Base-by-base conservation (phyloP, 768 basidiomycete species). In the Leccinum variicolor region DNA sequence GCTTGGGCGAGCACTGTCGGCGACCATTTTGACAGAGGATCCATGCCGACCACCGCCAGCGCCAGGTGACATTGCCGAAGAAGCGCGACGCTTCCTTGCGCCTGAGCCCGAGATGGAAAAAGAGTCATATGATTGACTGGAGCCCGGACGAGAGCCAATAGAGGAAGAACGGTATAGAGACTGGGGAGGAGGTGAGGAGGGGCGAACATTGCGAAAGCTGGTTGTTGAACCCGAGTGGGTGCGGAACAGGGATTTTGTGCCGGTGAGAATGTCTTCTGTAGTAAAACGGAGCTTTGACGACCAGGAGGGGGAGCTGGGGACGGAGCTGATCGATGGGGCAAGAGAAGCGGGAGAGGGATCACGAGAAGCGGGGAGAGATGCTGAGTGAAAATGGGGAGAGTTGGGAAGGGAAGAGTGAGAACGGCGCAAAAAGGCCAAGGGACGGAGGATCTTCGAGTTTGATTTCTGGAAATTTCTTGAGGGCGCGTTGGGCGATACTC, bases 41-140 rank as follows among this genome's bases (percentile, higher is more conserved):
- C 63, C 4, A 53, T 72, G 70, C n/a, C 72, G 61, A n/a, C 70
- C 72, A 23, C 70, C 70, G 0, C 70, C 70, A 34, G 72, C 63
- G 14, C 70, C 70, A 21, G 56, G 64, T 10, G 57, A 50, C 1
- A 11, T 25, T 19, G 54, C 53, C 1, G 72, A 70, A 14, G 70
- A 69, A 11, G 59, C 39, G 1, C 64, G 69, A 36, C 63, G 69
- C 43, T 53, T 58, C 55, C 41, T 71, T 15, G 34, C 0, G 6
- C 60, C 49, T 0, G 66, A 62, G 21, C 43, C 53, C 1, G 45
- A 34, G 15, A 51, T 23, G 11, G 48, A 25, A 4, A 47, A 6
- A 14, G 41, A 8, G 41, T 46, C 23, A 9, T 15, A 46, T 0
- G 45, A 39, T 2, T 47, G 53, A 34, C 26, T 43, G 21, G 59